These are phyloP conservation scores for Myrica gale DNA, from an alignment of 306 rosid species.

Conservation along the genomic window DNA sequence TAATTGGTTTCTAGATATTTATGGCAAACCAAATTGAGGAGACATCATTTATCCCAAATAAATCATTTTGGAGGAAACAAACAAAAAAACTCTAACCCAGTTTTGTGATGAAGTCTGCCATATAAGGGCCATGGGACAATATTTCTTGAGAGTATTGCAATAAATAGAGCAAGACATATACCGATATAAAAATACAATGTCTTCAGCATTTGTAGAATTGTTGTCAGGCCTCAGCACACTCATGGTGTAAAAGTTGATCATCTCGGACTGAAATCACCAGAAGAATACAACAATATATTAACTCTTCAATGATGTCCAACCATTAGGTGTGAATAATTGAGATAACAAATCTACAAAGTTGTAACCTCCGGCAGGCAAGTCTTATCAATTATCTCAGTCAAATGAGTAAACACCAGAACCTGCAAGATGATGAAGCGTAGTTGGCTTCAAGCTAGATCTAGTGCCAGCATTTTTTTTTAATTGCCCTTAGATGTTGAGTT, in stretches of 20 bases:
- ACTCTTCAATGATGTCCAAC: slow-evolving; percentile 17
- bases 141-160: slow-evolving; percentile 4
- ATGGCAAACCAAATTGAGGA: background rate
- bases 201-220: slow-evolving; percentile 53
- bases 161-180: slow-evolving; percentile 33
- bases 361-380: slow-evolving; percentile 60
- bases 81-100: slow-evolving; percentile 13
- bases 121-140: slow-evolving; percentile 21
- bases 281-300: background rate
- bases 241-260: slow-evolving; percentile 77
- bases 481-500: too few relatives aligned
- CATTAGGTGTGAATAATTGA: slow-evolving; percentile 20
- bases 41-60: background rate
- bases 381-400: slow-evolving; percentile 81
- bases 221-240: slow-evolving; percentile 79
- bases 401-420: slow-evolving; percentile 94
- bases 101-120: slow-evolving; percentile 10
- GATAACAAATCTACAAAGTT: slow-evolving; percentile 24
- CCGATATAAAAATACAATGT: slow-evolving; percentile 81
- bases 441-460: background rate
- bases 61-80: slow-evolving; percentile 14
- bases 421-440: slow-evolving; percentile 31
- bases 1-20: background rate
- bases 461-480: background rate
- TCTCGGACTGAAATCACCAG: slow-evolving; percentile 60